Evolutionary conservation across 2,329 filamentous ascomycete species (phyloP), one percentile per base, ranked within the genome.

Genomic region (Aureobasidium sp.): DNA sequence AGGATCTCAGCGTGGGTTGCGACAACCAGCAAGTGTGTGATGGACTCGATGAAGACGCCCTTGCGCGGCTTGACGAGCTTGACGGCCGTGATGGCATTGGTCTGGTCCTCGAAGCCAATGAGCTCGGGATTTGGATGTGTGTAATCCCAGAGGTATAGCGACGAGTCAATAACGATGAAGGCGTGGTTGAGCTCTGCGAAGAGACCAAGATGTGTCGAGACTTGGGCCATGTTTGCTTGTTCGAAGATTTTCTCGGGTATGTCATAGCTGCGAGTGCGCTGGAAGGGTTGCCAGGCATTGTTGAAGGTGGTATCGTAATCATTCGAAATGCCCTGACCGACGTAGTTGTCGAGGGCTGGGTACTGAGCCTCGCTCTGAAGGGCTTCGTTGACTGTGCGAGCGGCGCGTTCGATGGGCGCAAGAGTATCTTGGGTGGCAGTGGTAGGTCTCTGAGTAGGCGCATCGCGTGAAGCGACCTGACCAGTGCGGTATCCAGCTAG

Each of bases 111-210:
- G 70, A 90, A 97, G 21, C 93, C 93, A 66, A 96, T 88, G 45
- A 97, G 81, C 72, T 96, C 90, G 5, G 93, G 91, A 67, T 93
- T 90, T n/a, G 90, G 86, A 72, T 91, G 84, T 7, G 91, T 96
- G 74, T 97, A 99, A 75, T 99, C 93, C 95, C 95, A 99, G 16
- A 99, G 81, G 72, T 97, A 99, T 48, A 99, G 81, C 64, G 90
- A 90, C 76, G 96, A 97, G 77, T 99, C 94, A 72, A 99, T 94
- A 29, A 90, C 85, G 61, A 96, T 89, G 89, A 92, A 99, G 34
- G 93, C 94, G 75, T 97, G 91, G 70, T 93, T 92, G 70, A 99
- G 82, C 75, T 95, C 90, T 21, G 94, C 90, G 74, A 99, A 97
- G 37, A 99, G 79, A 10, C 95, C 95, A 89, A 99, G 96, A 70